Base-by-base conservation (phyloP, 805 yeast species). In the Candida berthetii region DNA sequence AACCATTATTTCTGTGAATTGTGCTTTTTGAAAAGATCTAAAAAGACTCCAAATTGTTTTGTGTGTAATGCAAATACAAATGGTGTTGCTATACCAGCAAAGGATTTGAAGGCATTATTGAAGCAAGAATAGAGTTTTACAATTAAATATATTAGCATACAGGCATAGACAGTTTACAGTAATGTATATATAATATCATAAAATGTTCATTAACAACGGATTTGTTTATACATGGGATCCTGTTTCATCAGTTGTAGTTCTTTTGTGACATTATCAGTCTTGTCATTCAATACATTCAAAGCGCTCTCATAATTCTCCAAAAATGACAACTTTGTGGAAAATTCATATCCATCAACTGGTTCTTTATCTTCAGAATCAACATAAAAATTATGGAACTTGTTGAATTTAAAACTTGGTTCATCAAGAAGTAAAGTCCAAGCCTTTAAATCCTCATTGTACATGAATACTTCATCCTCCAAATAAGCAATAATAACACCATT, bases 41-140 rank as follows among this genome's bases (percentile, higher is more conserved):
- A 71, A 46, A 62, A 53, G 40, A 64, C 58, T 37, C 62, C 71
- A 31, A 64, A 56, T 4, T 85, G 93, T 53, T 61, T 62, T 32
- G 68, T 80, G 3, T 85, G 93, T 55, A 73, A 71, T 4, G 58
- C 65, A 35, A 78, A 80, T 32, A 82, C 89, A 0, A 65, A 74
- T 25, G 88, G 89, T 0, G 65, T 70, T 3, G 80, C 76, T 15
- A 63, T 66, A 31, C 80, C 84, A 1, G 79, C 82, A 8, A 67
- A 62, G 43, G 57, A 67, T 29, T 43, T 68, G 38, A 61, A 58
- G 18, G 49, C 49, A 22, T 32, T 53, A 29, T n/a, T 29, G 7
- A 29, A 29, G 11, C 7, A 29, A 7, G 7, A 29, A 29, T 15
- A n/a, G n/a, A n/a, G n/a, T n/a, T n/a, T n/a, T n/a, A n/a, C n/a